A percentile compares a stretch with the other conserved stretches of the same genome.
These are phyloP conservation scores for Pichia sp. DNA, from an alignment of 1,139 yeast species.

Conservation along the genomic window DNA sequence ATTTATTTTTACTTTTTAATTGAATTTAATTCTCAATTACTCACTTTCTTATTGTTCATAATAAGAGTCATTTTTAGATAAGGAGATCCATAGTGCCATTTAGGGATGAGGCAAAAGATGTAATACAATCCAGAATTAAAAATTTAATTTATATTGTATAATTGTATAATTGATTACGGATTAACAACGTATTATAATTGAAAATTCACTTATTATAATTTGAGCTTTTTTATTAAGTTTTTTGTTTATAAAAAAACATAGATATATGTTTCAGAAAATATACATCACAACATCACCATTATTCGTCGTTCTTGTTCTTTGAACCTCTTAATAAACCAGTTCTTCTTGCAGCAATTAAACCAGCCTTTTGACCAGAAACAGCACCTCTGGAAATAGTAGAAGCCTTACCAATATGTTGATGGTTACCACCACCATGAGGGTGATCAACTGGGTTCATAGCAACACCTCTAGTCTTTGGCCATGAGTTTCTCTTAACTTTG, in stretches of 20 bases:
- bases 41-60: too few relatives aligned
- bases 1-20: too few relatives aligned
- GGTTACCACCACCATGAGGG: constrained; percentile 99
- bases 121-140: background rate
- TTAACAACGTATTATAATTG: too few relatives aligned
- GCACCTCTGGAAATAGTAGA: constrained; percentile 99
- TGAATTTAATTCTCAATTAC: too few relatives aligned
- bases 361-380: constrained; percentile 99
- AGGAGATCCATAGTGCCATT: background rate
- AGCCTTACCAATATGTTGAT: constrained; percentile 99
- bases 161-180: too few relatives aligned
- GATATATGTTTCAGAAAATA: constrained; percentile 6
- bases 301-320: constrained; percentile 52
- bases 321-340: constrained; percentile 99
- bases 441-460: constrained; percentile 99
- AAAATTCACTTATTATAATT: background rate
- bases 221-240: constrained; percentile 8
- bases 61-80: too few relatives aligned
- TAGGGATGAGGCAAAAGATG: background rate
- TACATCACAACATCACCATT: constrained; percentile 29
- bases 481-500: constrained; percentile 98
- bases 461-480: constrained; percentile 99
- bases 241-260: constrained; percentile 8
- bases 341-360: constrained; percentile 99
- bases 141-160: too few relatives aligned